A percentile compares a stretch with the other conserved stretches of the same genome.
Conservation (phyloP, 179 eudicot species). For the Beta lomatogona region DNA sequence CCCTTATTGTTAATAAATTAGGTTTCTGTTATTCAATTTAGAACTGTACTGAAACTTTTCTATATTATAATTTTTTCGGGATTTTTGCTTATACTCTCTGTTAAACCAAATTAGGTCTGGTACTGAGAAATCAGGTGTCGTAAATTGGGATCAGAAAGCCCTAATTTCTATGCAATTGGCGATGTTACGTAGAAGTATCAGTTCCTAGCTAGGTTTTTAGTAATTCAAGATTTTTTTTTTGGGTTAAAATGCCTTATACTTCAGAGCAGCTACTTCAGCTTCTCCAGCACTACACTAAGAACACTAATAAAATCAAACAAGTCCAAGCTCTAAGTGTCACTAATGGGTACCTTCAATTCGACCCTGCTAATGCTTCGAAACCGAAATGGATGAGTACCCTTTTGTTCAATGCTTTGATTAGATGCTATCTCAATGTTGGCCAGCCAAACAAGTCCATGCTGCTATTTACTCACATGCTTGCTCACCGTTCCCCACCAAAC, state of each 20-base stretch:
- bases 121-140: neutral
- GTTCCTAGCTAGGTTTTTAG: neutral
- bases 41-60: neutral
- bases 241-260: slow-evolving; percentile 26
- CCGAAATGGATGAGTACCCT: slow-evolving; percentile 56
- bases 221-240: neutral
- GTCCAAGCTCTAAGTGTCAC: slow-evolving; percentile 49
- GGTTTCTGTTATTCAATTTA: neutral
- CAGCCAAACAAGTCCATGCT: slow-evolving; percentile 36
- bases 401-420: slow-evolving; percentile 53
- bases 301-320: slow-evolving; percentile 40
- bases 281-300: slow-evolving; percentile 42
- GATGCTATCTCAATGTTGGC: slow-evolving; percentile 44
- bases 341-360: slow-evolving; percentile 44
- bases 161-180: neutral
- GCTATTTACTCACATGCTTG: slow-evolving; percentile 55
- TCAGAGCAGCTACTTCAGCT: slow-evolving; percentile 46
- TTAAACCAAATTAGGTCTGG: too few relatives aligned
- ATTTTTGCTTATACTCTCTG: neutral
- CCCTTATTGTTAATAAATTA: neutral
- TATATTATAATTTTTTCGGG: neutral
- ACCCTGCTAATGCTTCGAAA: slow-evolving; percentile 19
- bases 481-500: slow-evolving; percentile 48
- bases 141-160: neutral
- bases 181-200: neutral